These are phyloP conservation scores for Xylaria telfairii DNA, from an alignment of 495 filamentous ascomycete species.

Conservation along the genomic window DNA sequence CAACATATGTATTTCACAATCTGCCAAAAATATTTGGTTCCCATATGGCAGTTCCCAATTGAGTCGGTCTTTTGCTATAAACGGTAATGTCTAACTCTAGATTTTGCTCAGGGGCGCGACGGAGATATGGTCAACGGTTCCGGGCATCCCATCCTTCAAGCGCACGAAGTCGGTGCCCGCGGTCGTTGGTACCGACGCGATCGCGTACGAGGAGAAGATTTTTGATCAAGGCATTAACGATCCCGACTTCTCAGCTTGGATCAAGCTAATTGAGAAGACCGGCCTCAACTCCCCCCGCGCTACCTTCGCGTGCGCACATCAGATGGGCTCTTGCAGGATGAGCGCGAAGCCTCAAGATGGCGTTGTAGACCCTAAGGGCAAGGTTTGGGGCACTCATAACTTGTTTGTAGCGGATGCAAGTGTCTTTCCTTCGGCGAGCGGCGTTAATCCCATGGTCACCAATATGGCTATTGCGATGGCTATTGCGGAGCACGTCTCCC, in stretches of 20 bases:
- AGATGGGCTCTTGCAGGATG: conserved; percentile 94
- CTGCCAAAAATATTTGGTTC: neutral
- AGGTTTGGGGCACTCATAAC: conserved; percentile 76
- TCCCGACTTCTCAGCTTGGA: conserved; percentile 70
- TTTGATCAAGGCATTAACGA: conserved; percentile 66
- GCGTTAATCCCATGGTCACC: conserved; percentile 94
- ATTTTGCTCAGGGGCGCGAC: conserved; percentile 59
- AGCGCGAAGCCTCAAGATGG: conserved; percentile 61
- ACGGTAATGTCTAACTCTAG: neutral
- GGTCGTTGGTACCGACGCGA: conserved; percentile 24
- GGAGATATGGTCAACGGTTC: conserved; percentile 71
- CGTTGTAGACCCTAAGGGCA: conserved; percentile 77
- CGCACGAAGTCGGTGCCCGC: conserved; percentile 44
- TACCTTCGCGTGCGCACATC: conserved; percentile 70
- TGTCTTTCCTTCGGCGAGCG: conserved; percentile 86
- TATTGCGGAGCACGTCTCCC: conserved; percentile 69
- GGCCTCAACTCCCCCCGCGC: conserved; percentile 59
- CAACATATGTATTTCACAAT: neutral
- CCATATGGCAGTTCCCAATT: neutral
- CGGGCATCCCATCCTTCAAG: conserved; percentile 70
- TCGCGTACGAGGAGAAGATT: conserved; percentile 33
- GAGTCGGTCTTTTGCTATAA: neutral
- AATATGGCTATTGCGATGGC: conserved; percentile 86
- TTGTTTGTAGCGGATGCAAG: conserved; percentile 87
- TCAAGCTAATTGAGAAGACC: conserved; percentile 56